phyloP scores from a whole-genome alignment of 2,329 filamentous ascomycete genomes.

The Trichoderma brevicompactum region DNA sequence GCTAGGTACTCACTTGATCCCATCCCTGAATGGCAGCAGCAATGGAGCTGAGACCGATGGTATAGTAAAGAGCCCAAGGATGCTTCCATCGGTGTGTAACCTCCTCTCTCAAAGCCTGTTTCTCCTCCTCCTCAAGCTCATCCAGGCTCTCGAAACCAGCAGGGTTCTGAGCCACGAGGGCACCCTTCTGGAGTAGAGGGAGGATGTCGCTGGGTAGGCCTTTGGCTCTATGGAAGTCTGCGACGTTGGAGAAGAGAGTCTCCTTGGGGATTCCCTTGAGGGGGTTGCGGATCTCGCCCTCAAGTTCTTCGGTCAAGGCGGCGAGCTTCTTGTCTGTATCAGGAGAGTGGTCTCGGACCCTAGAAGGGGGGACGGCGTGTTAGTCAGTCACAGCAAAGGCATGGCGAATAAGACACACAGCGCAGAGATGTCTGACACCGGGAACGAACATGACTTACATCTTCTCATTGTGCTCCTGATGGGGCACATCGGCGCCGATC shows the following conservation, averaged over 20 bases:
- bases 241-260: constrained; percentile 58
- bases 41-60: constrained; percentile 53
- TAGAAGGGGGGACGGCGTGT: neutral
- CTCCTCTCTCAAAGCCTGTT: constrained; percentile 47
- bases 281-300: constrained; percentile 49
- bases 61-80: constrained; percentile 54
- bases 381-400: neutral
- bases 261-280: constrained; percentile 57
- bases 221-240: constrained; percentile 56
- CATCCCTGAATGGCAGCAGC: constrained; percentile 58
- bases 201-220: constrained; percentile 52
- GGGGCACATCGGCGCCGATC: constrained; percentile 14
- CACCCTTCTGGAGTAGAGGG: constrained; percentile 41
- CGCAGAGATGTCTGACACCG: neutral
- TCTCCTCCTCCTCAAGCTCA: constrained; percentile 51
- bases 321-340: constrained; percentile 12
- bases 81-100: constrained; percentile 55
- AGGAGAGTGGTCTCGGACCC: constrained; percentile 8
- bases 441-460: constrained; percentile 5
- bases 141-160: constrained; percentile 52
- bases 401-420: neutral
- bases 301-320: constrained; percentile 31
- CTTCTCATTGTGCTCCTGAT: constrained; percentile 26
- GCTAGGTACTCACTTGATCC: constrained; percentile 43
- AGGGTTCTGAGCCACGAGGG: constrained; percentile 46